phyloP scores from a whole-genome alignment of 441 rosid genomes.

The California macrophylla region DNA sequence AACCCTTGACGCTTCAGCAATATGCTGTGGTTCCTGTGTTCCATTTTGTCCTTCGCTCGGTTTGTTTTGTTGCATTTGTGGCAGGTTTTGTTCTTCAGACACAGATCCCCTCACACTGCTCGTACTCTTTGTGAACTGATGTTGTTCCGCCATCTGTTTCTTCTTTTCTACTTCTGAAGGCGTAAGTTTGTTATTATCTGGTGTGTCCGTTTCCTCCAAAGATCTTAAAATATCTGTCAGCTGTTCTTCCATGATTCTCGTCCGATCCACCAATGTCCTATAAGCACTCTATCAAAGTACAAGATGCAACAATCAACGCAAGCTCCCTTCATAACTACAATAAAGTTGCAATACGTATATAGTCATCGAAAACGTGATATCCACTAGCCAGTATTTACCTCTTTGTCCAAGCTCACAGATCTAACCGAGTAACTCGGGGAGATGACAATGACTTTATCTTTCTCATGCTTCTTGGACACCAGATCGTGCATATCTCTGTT shows the following conservation, averaged over 20 bases:
- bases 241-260: not conserved
- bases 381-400: not conserved
- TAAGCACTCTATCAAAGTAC: not conserved
- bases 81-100: not conserved
- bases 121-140: not conserved
- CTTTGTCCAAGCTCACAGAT: not conserved
- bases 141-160: not conserved
- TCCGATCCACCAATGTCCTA: not conserved
- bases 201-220: not conserved
- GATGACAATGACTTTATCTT: not conserved
- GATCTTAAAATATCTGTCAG: not conserved
- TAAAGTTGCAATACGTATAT: not conserved
- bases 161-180: not conserved
- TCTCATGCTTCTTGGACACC: not conserved
- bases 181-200: not conserved
- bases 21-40: not conserved
- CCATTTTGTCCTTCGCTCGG: not conserved
- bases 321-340: not conserved
- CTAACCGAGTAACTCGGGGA: not conserved
- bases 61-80: not conserved
- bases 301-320: not conserved
- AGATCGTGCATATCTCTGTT: not conserved
- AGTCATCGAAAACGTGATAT: not conserved
- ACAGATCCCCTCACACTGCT: not conserved
- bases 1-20: not conserved